Base-by-base conservation (phyloP, 306 rosid genomes). In the Phaseolus lunatus region DNA sequence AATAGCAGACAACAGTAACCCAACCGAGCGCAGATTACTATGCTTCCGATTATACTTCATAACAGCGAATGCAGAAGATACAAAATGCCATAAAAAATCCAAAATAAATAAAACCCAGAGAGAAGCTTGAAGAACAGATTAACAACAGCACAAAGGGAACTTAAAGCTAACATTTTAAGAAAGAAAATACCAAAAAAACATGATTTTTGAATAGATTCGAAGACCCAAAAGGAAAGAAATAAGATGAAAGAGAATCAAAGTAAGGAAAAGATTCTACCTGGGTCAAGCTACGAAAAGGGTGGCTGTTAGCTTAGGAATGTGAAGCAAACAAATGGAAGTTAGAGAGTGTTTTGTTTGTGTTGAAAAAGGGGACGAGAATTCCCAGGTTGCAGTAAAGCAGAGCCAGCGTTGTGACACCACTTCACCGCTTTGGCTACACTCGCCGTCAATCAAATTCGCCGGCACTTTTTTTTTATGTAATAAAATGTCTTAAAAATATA, bases 311-410 rank as follows among this genome's bases (percentile, higher is more conserved):
- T 19, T 20, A 53, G 59, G 66, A 27, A 27, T 54, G 15, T 13
- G 5, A 26, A 57, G 18, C 33, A 3, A 37, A 31, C 29, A 65
- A 26, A 19, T 37, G 45, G 11, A 2, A 63, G 44, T 6, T 1
- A 11, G 48, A 41, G 15, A 41, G 45, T 19, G 9, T 37, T 18
- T 63, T 61, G 41, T 59, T 59, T 29, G 67, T 14, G 50, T 37
- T 65, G 31, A 37, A 65, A 63, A 18, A 10, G 22, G 22, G 22
- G 73, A 67, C 73, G 73, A 23, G 14, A 44, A 43, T 67, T 67
- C 9, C 73, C 7, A 67, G 22, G 72, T 43, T 22, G 13, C 52
- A 66, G 71, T 12, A 33, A 41, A 20, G 11, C 71, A 6, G 13
- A 44, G 35, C 35, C 72, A 20, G 54, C 52, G 47, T 65, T n/a